These are phyloP conservation scores for Nannizzia gypsea DNA, from an alignment of 2,329 filamentous ascomycete species.

Conservation along the genomic window DNA sequence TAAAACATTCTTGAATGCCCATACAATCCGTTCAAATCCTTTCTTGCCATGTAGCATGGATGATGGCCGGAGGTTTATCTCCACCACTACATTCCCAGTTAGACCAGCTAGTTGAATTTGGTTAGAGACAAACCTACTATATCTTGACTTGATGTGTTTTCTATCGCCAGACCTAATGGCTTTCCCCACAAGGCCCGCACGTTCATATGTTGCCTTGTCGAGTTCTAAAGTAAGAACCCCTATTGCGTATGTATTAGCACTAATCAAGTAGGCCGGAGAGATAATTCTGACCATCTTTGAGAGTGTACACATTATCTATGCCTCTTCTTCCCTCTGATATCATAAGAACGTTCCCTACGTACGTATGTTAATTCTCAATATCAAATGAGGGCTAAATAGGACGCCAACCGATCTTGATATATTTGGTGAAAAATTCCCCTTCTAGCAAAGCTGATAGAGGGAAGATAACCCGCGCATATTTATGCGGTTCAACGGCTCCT, in stretches of 20 bases:
- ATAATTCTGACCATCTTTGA: constrained; percentile 52
- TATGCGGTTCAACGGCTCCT: constrained; percentile 26
- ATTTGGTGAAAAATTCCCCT: constrained; percentile 66
- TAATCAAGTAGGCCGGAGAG: neutral
- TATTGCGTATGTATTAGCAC: constrained; percentile 21
- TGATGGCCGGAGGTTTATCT: constrained; percentile 59
- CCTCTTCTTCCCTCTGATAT: constrained; percentile 64
- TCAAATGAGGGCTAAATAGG: neutral
- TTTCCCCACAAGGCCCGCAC: constrained; percentile 65
- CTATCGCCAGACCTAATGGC: constrained; percentile 46
- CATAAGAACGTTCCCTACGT: constrained; percentile 64
- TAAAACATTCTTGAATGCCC: constrained; percentile 69
- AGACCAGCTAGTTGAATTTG: too few species aligned
- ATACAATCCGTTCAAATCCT: constrained; percentile 64
- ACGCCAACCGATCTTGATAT: constrained; percentile 62
- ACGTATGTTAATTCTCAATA: constrained; percentile 3
- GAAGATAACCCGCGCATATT: constrained; percentile 61
- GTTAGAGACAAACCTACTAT: constrained; percentile 43
- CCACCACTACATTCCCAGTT: constrained; percentile 46
- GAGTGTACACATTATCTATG: constrained; percentile 58
- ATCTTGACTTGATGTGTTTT: constrained; percentile 59
- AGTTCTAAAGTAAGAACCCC: constrained; percentile 65
- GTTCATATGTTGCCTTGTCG: constrained; percentile 70
- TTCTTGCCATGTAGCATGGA: constrained; percentile 77
- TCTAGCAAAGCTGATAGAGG: constrained; percentile 59